Base-by-base conservation (phyloP, 805 yeast species). In the Diddensiella santjacobensis region DNA sequence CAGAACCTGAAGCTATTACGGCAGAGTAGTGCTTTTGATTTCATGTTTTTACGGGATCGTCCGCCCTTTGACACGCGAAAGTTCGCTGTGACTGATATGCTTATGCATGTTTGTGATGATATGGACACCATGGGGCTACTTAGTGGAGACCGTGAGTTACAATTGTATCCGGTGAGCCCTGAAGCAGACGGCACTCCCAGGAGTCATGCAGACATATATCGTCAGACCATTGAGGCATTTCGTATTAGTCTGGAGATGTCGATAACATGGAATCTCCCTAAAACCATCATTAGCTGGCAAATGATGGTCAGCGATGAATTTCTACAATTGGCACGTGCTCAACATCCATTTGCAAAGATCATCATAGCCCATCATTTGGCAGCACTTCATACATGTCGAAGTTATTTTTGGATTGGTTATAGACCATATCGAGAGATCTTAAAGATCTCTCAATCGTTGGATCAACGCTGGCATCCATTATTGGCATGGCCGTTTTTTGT, bases 361-460 rank as follows among this genome's bases (percentile, higher is more conserved):
- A 41, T 53, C 6, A 42, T 51, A 15, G 45, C 48, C 15, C 48
- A 48, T 22, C 47, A 51, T 26, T 22, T 51, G 40, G 57, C 51
- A 3, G 45, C 44, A 4, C 38, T 53, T 18, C 50, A 45, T 15
- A 30, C 45, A 17, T 41, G 49, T 29, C 40, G 44, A 13, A 15
- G 22, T 8, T 29, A 26, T 23, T 53, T 53, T 45, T 53, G 57
- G 57, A 37, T 53, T 6, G 49, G 45, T 11, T 20, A 22, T n/a
- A 45, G 54, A 17, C 54, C 54, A 10, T 13, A 10, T 18, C 35
- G 41, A 3, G 54, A 53, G 31, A 40, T 53, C 22, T 6, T 19
- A 17, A 37, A 22, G 15, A 39, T 53, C 17, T 41, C 42, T 3
- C n/a, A 33, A 3, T 13, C n/a, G n/a, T 40, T 50, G 24, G 35